phyloP scores from a whole-genome alignment of 495 filamentous ascomycete genomes.

The Lasiosphaeria miniovina region DNA sequence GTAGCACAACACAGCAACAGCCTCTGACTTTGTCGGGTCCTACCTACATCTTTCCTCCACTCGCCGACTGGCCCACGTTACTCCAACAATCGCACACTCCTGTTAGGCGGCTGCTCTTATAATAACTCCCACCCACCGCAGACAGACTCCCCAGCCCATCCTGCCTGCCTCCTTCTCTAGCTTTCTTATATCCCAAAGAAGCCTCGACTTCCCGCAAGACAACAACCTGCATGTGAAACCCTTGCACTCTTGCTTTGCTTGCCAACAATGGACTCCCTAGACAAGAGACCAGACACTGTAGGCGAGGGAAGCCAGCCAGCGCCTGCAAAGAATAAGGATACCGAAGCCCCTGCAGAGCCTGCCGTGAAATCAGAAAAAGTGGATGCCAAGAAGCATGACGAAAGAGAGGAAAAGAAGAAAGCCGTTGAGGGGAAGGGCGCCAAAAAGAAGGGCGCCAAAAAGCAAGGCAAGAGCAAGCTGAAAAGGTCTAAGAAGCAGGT shows the following conservation, averaged over 20 bases:
- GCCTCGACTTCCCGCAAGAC: too few species aligned
- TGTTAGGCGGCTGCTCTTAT: too few species aligned
- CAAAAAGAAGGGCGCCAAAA: slow-evolving; percentile 39
- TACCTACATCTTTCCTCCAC: too few species aligned
- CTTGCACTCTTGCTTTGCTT: neutral
- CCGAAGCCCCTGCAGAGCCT: slow-evolving; percentile 25
- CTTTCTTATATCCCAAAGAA: too few species aligned
- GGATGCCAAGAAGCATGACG: slow-evolving; percentile 24
- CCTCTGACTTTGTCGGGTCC: too few species aligned
- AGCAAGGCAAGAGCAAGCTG: slow-evolving; percentile 35
- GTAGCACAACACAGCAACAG: too few species aligned
- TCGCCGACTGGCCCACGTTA: too few species aligned
- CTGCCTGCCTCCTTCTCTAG: neutral
- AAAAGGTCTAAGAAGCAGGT: slow-evolving; percentile 41
- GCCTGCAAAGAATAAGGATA: slow-evolving; percentile 23
- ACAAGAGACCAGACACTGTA: slow-evolving; percentile 20
- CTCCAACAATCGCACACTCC: too few species aligned
- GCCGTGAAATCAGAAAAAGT: slow-evolving; percentile 17
- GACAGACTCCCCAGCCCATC: neutral
- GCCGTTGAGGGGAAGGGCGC: neutral
- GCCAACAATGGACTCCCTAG: slow-evolving; percentile 22
- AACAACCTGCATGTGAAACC: neutral
- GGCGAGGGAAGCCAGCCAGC: slow-evolving; percentile 21
- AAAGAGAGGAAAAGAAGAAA: slow-evolving; percentile 34
- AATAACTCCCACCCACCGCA: too few species aligned